Evolutionary conservation across 257 asterid species (phyloP).

Genomic region (Rehmannia glutinosa): DNA sequence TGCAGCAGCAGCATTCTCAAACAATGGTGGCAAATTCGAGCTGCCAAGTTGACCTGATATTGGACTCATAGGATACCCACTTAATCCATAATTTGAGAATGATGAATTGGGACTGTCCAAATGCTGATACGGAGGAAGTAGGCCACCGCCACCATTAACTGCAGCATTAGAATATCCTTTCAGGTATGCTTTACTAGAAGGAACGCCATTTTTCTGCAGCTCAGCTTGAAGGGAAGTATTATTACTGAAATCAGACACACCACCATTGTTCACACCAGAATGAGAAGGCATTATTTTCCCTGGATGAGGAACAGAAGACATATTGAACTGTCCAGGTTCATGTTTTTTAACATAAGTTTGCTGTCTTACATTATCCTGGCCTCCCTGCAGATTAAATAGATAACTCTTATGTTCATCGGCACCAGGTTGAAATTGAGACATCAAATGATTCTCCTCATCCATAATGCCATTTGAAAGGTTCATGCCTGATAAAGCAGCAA

Average conservation of each 20-base stretch:
- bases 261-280: constrained; percentile 38
- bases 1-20: constrained; percentile 89
- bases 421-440: constrained; percentile 42
- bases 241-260: constrained; percentile 31
- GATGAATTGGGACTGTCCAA: too few relatives aligned
- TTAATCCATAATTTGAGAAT: too few relatives aligned
- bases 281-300: too few relatives aligned
- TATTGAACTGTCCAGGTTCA: constrained; percentile 34
- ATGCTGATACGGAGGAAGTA: too few relatives aligned
- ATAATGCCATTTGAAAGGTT: constrained; percentile 57
- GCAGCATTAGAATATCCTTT: constrained; percentile 54
- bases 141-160: constrained; percentile 42
- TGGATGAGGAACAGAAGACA: too few relatives aligned
- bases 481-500: constrained; percentile 77
- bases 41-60: too few relatives aligned
- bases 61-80: too few relatives aligned
- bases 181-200: constrained; percentile 41
- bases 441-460: constrained; percentile 39
- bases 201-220: constrained; percentile 34
- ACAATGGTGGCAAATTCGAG: too few relatives aligned
- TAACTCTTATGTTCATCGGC: constrained; percentile 43
- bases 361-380: constrained; percentile 48
- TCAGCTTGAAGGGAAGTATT: too few relatives aligned
- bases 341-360: constrained; percentile 40
- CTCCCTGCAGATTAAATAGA: constrained; percentile 49